Conservation (phyloP, 176 grass and related monocot species). For the Rhynchospora pubera region DNA sequence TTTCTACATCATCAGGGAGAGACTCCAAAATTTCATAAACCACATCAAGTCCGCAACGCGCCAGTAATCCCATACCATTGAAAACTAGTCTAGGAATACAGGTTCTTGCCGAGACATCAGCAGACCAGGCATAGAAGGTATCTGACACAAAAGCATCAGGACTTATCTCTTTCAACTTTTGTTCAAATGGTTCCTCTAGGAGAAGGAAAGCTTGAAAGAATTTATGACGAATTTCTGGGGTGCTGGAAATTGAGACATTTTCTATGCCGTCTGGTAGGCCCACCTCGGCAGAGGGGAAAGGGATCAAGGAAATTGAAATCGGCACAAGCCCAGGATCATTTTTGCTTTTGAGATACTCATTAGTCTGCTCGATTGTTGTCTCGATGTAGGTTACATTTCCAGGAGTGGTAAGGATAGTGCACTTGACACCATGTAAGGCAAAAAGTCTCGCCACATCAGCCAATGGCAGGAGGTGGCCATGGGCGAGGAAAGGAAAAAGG, state of each 20-base stretch:
- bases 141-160: conserved; percentile 40
- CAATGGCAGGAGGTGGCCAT: conserved; percentile 50
- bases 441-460: conserved; percentile 53
- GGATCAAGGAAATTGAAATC: conserved; percentile 21
- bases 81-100: conserved; percentile 40
- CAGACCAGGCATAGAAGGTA: conserved; percentile 41
- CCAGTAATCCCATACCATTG: conserved; percentile 36
- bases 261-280: conserved; percentile 43
- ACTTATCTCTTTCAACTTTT: conserved; percentile 11
- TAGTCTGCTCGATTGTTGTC: conserved; percentile 37
- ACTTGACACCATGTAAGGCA: conserved; percentile 38
- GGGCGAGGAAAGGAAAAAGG: conserved; percentile 52
- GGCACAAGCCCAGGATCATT: background rate
- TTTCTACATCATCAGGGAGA: background rate
- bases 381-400: conserved; percentile 31
- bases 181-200: conserved; percentile 36
- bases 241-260: background rate
- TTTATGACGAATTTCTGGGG: background rate
- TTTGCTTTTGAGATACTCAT: conserved; percentile 1
- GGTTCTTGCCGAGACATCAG: conserved; percentile 15
- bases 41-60: conserved; percentile 14
- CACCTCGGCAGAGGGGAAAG: conserved; percentile 39
- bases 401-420: conserved; percentile 54
- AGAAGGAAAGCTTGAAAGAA: background rate
- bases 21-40: conserved; percentile 10